A percentile compares a stretch with the other conserved stretches of the same genome.
Evolutionary conservation across 2,329 filamentous ascomycete species (phyloP).

Genomic region (Penicillium sp.): DNA sequence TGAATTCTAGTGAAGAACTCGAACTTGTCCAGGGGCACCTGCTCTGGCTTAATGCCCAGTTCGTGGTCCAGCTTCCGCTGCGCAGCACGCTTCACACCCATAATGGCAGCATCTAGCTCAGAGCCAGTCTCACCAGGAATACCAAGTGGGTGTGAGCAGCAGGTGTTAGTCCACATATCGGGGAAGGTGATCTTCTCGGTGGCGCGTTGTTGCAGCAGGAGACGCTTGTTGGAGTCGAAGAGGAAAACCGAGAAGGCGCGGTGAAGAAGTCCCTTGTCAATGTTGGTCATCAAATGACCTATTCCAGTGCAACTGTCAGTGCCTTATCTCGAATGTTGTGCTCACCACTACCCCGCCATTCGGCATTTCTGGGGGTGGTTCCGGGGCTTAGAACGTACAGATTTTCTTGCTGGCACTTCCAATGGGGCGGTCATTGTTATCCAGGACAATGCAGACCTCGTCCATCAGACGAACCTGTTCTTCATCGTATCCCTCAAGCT

Average conservation of each 20-base stretch:
- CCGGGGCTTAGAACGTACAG: conserved; percentile 57
- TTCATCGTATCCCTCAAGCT: conserved; percentile 88
- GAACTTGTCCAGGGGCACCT: conserved; percentile 90
- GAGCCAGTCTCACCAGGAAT: conserved; percentile 88
- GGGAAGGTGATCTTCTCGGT: conserved; percentile 98
- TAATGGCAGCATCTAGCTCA: conserved; percentile 73
- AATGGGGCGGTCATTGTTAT: conserved; percentile 88
- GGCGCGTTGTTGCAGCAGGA: conserved; percentile 93
- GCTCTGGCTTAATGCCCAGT: conserved; percentile 81
- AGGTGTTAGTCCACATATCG: conserved; percentile 99
- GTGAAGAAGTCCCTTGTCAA: conserved; percentile 91
- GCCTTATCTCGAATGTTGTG: conserved; percentile 1
- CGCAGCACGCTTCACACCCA: conserved; percentile 86
- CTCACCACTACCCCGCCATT: conserved; percentile 11
- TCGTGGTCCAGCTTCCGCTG: conserved; percentile 93
- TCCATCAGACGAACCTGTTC: conserved; percentile 99
- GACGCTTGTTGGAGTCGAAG: conserved; percentile 88
- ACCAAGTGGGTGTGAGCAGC: conserved; percentile 94
- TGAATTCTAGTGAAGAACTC: conserved; percentile 94
- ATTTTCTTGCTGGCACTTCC: conserved; percentile 97
- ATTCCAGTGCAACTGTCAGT: conserved; percentile 13
- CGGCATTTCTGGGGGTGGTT: not conserved
- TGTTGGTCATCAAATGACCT: conserved; percentile 99
- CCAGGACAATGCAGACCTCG: conserved; percentile 95
- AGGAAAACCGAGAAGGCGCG: conserved; percentile 97